Base-by-base conservation (phyloP, 345 rosid species). In the Hibiscus tridactylites region DNA sequence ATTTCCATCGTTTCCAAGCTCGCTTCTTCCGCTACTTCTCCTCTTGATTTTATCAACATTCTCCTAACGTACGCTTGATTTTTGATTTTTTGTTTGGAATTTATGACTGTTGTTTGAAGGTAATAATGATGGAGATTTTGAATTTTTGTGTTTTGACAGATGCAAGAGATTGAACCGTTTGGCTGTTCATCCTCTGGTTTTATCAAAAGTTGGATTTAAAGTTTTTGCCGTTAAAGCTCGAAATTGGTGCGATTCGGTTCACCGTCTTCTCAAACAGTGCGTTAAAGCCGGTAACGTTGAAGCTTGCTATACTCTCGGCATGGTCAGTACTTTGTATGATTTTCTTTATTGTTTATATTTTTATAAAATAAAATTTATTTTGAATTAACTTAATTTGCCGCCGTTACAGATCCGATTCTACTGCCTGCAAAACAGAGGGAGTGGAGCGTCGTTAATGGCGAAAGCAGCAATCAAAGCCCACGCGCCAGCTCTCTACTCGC, bases 391-490 rank as follows among this genome's bases (percentile, higher is more conserved):
- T 16, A 31, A 35, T 21, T 17, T 24, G 33, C 10, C 5, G 31
- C 6, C 29, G 68, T 64, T 72, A 11, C 82, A 89, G 94, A 87
- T 89, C 86, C 91, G 87, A 31, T 89, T 89, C 81, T 89, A 89
- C 70, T 87, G 91, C 71, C 77, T 89, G 17, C 77, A 78, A 74
- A 82, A 75, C 71, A 78, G 80, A 56, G 74, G 52, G 16, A 82
- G 78, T 68, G 94, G 94, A 1, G 85, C 81, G 3, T 85, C 91
- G 9, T 61, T 89, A 12, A 81, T 89, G 84, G 94, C 91, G 0
- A 89, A 77, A 72, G 94, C 94, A 0, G 94, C 94, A 2, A 83
- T 83, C n/a, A 85, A 81, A 44, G 83, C 87, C 5, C 94, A 87
- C 82, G 76, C 83, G 73, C 74, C 77, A 64, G 91, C 94, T 3